Evolutionary conservation across 176 grass and related monocot species (phyloP).

Genomic region (Raddia guianensis): DNA sequence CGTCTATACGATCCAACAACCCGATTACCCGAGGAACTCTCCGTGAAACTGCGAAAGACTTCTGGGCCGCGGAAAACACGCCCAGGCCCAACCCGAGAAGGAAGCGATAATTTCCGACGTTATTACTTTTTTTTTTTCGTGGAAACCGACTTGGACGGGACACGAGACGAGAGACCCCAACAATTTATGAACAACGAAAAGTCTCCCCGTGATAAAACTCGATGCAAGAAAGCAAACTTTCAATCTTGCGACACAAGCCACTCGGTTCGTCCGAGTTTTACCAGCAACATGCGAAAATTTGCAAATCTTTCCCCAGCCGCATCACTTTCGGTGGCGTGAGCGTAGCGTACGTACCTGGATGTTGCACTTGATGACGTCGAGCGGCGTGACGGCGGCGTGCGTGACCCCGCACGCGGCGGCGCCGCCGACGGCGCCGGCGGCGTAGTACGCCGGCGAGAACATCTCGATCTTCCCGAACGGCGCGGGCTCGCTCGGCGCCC

Average conservation of each 20-base stretch:
- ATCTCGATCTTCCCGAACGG: slow-evolving; percentile 80
- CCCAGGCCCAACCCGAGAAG: no score
- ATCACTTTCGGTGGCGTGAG: neutral
- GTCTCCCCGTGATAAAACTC: neutral
- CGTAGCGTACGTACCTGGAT: slow-evolving; percentile 55
- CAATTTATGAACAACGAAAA: neutral
- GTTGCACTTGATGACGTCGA: slow-evolving; percentile 95
- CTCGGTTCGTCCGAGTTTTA: neutral
- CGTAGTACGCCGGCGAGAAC: slow-evolving; percentile 83
- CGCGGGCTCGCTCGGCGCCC: slow-evolving; percentile 63
- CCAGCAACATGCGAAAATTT: neutral
- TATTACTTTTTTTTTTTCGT: no score
- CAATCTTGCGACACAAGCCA: neutral
- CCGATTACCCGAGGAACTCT: no score
- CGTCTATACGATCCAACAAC: no score
- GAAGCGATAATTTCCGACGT: no score
- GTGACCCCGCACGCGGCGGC: slow-evolving; percentile 81
- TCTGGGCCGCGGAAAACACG: no score
- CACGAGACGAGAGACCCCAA: neutral
- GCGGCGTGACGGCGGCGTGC: slow-evolving; percentile 82
- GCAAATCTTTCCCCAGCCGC: neutral
- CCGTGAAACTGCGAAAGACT: no score
- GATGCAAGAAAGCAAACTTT: neutral
- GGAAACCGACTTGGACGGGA: no score
- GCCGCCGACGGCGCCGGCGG: slow-evolving; percentile 65